These are phyloP conservation scores for Saposhnikovia divaricata DNA, from an alignment of 129 eudicot genomes.

Conservation along the genomic window DNA sequence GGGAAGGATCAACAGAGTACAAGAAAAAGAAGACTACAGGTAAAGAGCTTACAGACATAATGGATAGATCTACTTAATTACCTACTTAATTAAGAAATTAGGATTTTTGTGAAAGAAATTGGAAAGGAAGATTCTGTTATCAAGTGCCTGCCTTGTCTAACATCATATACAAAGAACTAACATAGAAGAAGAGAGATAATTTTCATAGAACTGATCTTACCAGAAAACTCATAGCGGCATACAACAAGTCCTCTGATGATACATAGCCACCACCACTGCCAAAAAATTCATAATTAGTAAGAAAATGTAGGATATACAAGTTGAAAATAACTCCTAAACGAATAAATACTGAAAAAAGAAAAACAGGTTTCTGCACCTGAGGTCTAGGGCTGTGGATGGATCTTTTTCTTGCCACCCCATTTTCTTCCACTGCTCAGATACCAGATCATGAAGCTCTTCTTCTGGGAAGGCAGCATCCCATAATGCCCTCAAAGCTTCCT, in stretches of 20 bases:
- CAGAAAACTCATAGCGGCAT: slow-evolving; percentile 72
- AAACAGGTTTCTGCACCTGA: slow-evolving; percentile 39
- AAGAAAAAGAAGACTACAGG: neutral
- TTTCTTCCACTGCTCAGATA: slow-evolving; percentile 98
- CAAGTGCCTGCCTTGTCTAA: neutral
- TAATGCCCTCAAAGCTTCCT: slow-evolving; percentile 84
- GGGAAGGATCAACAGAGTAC: neutral
- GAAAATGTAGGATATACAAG: neutral
- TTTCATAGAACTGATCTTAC: slow-evolving; percentile 34
- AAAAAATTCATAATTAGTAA: slow-evolving; percentile 14
- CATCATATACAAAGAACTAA: neutral
- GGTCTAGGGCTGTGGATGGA: slow-evolving; percentile 98
- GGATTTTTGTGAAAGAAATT: neutral
- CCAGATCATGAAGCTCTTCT: slow-evolving; percentile 60
- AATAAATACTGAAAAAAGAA: neutral
- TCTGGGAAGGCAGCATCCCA: slow-evolving; percentile 96
- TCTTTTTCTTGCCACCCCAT: slow-evolving; percentile 99
- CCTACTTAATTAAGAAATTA: too few relatives aligned
- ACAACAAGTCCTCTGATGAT: slow-evolving; percentile 86
- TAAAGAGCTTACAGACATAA: too few relatives aligned
- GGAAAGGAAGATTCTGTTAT: neutral
- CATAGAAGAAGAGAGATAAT: neutral
- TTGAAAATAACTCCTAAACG: neutral
- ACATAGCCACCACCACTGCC: slow-evolving; percentile 86
- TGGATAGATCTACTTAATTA: too few relatives aligned